These are phyloP conservation scores for Aspergillus eucalypticola DNA, from an alignment of 2,329 filamentous ascomycete genomes.

Conservation along the genomic window DNA sequence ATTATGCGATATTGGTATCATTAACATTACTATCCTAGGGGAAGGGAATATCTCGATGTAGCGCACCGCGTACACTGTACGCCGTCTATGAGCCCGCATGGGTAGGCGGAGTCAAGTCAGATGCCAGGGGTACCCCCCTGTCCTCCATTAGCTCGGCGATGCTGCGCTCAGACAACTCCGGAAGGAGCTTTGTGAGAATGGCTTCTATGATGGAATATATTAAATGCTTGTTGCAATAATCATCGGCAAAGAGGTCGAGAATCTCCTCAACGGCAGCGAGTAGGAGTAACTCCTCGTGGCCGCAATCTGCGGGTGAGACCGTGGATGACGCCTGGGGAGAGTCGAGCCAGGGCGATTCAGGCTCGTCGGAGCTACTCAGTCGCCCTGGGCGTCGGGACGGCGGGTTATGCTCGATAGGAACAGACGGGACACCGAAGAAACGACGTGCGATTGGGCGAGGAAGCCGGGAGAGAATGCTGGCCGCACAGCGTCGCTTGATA, in stretches of 20 bases:
- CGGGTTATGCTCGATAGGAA: constrained; percentile 5
- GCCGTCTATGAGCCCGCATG: constrained; percentile 3
- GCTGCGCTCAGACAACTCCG: constrained; percentile 74
- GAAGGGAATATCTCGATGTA: background rate
- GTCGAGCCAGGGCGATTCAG: background rate
- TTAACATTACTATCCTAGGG: constrained; percentile 1
- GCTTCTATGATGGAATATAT: constrained; percentile 81
- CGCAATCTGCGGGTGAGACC: constrained; percentile 1
- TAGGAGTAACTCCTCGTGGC: constrained; percentile 50
- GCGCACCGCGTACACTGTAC: background rate
- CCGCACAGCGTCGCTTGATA: constrained; percentile 49
- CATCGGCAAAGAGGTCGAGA: constrained; percentile 74
- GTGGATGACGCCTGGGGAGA: constrained; percentile 14
- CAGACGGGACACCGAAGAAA: constrained; percentile 43
- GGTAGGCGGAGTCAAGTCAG: constrained; percentile 14
- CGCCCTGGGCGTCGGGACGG: background rate
- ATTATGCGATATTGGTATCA: background rate
- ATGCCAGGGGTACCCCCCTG: constrained; percentile 51
- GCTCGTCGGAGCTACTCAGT: background rate
- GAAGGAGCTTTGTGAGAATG: constrained; percentile 76
- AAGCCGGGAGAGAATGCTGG: constrained; percentile 44
- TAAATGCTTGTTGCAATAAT: constrained; percentile 90
- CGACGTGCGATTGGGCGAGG: constrained; percentile 46
- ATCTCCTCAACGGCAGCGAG: constrained; percentile 63
- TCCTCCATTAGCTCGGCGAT: constrained; percentile 73